Evolutionary conservation across 805 yeast species (phyloP), one percentile per base, ranked within the genome.

Genomic region (Martiniozyma abietophila): DNA sequence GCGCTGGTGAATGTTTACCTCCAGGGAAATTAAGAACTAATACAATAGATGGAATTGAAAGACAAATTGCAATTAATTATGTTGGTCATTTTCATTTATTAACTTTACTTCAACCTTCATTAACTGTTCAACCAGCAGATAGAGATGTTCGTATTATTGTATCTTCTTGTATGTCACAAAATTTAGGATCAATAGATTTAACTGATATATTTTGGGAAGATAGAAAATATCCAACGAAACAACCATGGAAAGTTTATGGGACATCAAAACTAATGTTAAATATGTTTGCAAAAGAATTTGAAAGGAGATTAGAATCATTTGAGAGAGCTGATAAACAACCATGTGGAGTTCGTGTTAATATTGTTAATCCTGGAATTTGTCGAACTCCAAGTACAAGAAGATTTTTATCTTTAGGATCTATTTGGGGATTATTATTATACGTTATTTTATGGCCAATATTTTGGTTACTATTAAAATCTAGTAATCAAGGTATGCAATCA

Each of bases 331-430:
- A 85, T 56, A 74, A 74, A 30, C 72, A 77, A 16, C 80, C 83
- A 2, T 65, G 71, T 49, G 82, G 80, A 47, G 74, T 83, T 17
- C 69, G 78, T 32, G 69, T 85, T 16, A 70, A 79, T 38, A 50
- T 85, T 35, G 92, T 83, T 5, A 92, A 92, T 50, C 97, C 99
- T 0, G 98, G 98, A 1, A 47, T 88, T 23, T 82, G 84, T 80
- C 69, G 97, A 45, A 76, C 95, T 2, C 83, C 95, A 2, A 74
- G 94, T 18, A 77, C 89, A 25, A 74, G 92, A 45, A 69, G 96
- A 37, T 73, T 78, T 23, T 38, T 85, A 5, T 74, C 92, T 14
- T 69, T 82, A 59, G 96, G 97, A 1, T 64, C 83, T 0, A 46
- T 89, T 3, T 58, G 59, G 54, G 68, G 71, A 4, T 56, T 81